Evolutionary conservation across 2,329 filamentous ascomycete genomes (phyloP).

Genomic region (Cyphellophora europaea): DNA sequence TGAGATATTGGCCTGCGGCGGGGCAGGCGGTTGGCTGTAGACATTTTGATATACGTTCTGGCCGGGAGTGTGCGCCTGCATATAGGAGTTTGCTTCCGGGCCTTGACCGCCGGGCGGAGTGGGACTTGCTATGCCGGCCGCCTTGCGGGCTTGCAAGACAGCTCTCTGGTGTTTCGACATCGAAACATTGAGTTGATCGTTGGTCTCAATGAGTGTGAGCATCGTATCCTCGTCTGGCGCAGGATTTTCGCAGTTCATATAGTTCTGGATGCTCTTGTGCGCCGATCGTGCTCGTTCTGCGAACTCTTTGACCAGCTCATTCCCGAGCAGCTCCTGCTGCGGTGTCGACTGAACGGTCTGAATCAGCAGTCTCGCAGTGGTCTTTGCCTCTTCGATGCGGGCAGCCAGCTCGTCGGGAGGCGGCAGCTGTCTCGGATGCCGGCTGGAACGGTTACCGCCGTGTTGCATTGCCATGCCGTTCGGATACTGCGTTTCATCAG

Average conservation of each 20-base stretch:
- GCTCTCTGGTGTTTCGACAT: conserved; percentile 78
- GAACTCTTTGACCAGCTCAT: conserved; percentile 92
- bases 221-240: conserved; percentile 87
- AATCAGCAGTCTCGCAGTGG: conserved; percentile 81
- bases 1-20: not conserved
- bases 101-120: conserved; percentile 5
- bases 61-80: conserved; percentile 9
- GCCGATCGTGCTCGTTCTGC: conserved; percentile 75
- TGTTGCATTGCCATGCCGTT: conserved; percentile 4
- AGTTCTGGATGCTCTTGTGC: conserved; percentile 70
- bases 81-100: conserved; percentile 4
- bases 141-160: conserved; percentile 49
- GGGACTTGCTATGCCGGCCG: conserved; percentile 10
- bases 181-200: conserved; percentile 77
- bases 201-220: conserved; percentile 86
- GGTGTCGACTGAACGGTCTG: conserved; percentile 86
- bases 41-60: conserved; percentile 10
- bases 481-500: conserved; percentile 6
- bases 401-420: conserved; percentile 66
- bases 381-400: conserved; percentile 80
- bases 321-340: conserved; percentile 61
- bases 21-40: not conserved
- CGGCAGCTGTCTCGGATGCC: conserved; percentile 48
- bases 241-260: conserved; percentile 72
- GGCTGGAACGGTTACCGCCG: conserved; percentile 29